phyloP scores from a whole-genome alignment of 169 alveolate species.

The Cryptosporidium felis region DNA sequence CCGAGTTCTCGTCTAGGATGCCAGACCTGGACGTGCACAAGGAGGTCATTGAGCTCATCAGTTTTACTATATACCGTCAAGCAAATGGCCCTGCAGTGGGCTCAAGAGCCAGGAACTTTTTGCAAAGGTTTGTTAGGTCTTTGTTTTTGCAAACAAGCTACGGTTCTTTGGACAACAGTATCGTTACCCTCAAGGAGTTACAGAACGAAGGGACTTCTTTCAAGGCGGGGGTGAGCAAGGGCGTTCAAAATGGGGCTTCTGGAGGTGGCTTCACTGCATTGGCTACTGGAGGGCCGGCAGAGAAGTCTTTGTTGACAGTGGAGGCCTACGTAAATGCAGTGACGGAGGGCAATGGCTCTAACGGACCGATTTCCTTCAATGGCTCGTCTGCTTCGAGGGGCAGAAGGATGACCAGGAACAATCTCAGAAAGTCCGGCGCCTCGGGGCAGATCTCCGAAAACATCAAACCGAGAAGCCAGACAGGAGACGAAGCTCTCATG shows the following conservation, averaged over 20 bases:
- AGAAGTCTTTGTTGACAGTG: conserved; percentile 36
- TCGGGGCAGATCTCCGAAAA: conserved; percentile 5
- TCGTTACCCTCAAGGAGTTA: conserved; percentile 22
- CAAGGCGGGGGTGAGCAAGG: conserved; percentile 4
- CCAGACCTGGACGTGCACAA: conserved; percentile 70
- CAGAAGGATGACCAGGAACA: conserved; percentile 67
- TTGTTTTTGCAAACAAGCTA: conserved; percentile 27
- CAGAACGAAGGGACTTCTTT: conserved; percentile 58
- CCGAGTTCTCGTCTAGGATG: conserved; percentile 75
- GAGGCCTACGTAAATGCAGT: conserved; percentile 71
- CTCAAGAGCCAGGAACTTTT: conserved; percentile 61
- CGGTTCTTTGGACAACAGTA: conserved; percentile 15
- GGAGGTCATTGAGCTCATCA: conserved; percentile 63
- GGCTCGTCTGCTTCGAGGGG: conserved; percentile 44
- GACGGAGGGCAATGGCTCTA: conserved; percentile 18
- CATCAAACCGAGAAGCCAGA: neutral
- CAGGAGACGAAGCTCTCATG: neutral
- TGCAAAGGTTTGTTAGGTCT: conserved; percentile 48
- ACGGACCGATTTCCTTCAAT: neutral
- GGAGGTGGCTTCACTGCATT: neutral
- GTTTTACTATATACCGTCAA: conserved; percentile 67
- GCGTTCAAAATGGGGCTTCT: neutral
- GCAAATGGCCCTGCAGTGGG: conserved; percentile 71
- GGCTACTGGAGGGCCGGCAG: neutral
- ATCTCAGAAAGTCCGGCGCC: conserved; percentile 25